These are phyloP conservation scores for Baorangia bicolor DNA, from an alignment of 768 basidiomycete genomes.

Conservation along the genomic window DNA sequence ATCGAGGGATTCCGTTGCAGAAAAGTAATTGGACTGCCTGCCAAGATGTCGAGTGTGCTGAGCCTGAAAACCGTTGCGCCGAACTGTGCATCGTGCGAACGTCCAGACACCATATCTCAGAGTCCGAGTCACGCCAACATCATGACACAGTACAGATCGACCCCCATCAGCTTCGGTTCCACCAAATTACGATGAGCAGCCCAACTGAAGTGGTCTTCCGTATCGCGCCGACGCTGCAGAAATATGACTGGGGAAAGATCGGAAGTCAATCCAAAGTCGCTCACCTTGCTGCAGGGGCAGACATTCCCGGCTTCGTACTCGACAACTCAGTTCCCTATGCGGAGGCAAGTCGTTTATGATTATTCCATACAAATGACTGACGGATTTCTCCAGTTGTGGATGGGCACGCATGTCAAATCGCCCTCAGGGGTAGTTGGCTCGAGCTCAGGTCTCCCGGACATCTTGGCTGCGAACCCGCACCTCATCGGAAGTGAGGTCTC, in stretches of 20 bases:
- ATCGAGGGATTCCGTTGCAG: too few relatives aligned
- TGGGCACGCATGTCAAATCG: conserved; percentile 90
- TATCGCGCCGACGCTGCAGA: conserved; percentile 79
- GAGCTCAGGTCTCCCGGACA: conserved; percentile 47
- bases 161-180: not conserved
- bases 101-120: too few relatives aligned
- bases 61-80: too few relatives aligned
- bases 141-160: too few relatives aligned
- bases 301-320: conserved; percentile 61
- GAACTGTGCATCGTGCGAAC: too few relatives aligned
- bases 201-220: conserved; percentile 58
- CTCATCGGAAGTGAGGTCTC: conserved; percentile 65
- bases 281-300: conserved; percentile 65
- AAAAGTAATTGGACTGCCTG: too few relatives aligned
- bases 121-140: not conserved
- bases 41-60: too few relatives aligned
- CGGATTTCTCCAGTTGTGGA: conserved; percentile 74
- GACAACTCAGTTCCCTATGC: conserved; percentile 83
- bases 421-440: conserved; percentile 57
- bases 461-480: conserved; percentile 64
- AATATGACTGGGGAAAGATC: conserved; percentile 94
- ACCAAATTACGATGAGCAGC: conserved; percentile 21
- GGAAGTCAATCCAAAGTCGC: conserved; percentile 86
- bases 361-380: not conserved
- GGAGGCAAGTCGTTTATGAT: conserved; percentile 60